These are phyloP conservation scores for Penicillium manginii DNA, from an alignment of 495 filamentous ascomycete genomes.

Conservation along the genomic window DNA sequence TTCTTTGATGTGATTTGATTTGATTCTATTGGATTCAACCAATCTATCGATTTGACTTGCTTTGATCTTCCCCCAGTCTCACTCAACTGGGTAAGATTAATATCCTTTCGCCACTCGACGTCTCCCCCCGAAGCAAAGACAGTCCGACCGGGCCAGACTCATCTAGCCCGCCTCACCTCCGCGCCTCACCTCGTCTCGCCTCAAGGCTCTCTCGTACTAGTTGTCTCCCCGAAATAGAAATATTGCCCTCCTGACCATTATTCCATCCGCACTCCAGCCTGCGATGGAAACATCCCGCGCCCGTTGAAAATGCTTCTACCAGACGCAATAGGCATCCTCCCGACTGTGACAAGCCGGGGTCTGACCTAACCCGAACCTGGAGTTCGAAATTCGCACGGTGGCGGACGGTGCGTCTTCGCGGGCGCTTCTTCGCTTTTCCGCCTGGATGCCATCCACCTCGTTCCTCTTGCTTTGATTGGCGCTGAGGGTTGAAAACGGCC, in stretches of 20 bases:
- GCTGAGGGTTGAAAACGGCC: neutral
- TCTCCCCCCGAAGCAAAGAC: neutral
- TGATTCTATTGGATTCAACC: too few species aligned
- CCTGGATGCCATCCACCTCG: neutral
- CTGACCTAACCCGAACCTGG: neutral
- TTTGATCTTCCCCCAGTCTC: too few species aligned
- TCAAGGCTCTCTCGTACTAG: neutral
- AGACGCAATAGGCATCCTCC: constrained; percentile 11
- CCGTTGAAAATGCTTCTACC: neutral
- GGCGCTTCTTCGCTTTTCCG: constrained; percentile 17
- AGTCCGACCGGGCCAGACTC: neutral
- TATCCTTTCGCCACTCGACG: neutral
- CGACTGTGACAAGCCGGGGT: constrained; percentile 4
- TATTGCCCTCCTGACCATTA: neutral
- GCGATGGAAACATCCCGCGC: neutral
- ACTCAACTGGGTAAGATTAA: too few species aligned
- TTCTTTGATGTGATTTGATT: too few species aligned
- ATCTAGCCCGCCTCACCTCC: neutral
- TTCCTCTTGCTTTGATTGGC: neutral
- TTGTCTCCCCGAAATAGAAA: neutral
- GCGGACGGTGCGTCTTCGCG: constrained; percentile 19
- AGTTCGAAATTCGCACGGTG: constrained; percentile 9
- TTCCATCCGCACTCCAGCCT: neutral
- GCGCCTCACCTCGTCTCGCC: neutral
- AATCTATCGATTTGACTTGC: too few species aligned